Percentiles rank a stretch among this genome's conserved stretches.
Evolutionary conservation across 306 rosid species (phyloP).

Genomic region (Alnus glutinosa): DNA sequence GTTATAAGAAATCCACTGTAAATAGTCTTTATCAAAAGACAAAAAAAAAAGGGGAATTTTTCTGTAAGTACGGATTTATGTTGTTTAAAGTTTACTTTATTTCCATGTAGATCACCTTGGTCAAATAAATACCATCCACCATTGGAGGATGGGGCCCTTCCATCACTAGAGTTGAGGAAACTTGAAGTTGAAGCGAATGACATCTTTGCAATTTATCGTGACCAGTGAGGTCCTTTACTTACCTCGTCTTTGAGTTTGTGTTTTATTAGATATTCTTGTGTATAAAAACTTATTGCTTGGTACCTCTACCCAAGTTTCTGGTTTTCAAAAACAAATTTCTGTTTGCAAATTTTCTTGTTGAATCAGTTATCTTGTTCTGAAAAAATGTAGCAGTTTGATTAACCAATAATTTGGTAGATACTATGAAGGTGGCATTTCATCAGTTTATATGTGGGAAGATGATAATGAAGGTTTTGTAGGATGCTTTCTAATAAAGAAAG

Average conservation of each 20-base stretch:
- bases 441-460: constrained; percentile 99
- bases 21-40: not conserved
- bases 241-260: constrained; percentile 51
- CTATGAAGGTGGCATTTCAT: constrained; percentile 98
- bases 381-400: constrained; percentile 45
- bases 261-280: constrained; percentile 8
- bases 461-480: constrained; percentile 82
- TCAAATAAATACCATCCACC: constrained; percentile 86
- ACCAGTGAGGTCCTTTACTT: constrained; percentile 99
- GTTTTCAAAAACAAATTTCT: constrained; percentile 10
- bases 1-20: not conserved
- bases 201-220: constrained; percentile 89
- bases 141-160: constrained; percentile 83
- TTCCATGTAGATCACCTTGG: constrained; percentile 86
- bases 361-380: constrained; percentile 11
- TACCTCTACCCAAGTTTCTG: not conserved
- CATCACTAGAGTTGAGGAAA: constrained; percentile 75
- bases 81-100: constrained; percentile 6
- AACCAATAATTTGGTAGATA: constrained; percentile 68
- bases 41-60: not conserved
- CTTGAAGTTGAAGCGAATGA: constrained; percentile 96
- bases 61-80: not conserved
- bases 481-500: constrained; percentile 94
- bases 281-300: constrained; percentile 16
- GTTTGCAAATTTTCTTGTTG: not conserved